These are phyloP conservation scores for Leucocoprinus gongylophorus DNA, from an alignment of 1,284 basidiomycete species.

Conservation along the genomic window DNA sequence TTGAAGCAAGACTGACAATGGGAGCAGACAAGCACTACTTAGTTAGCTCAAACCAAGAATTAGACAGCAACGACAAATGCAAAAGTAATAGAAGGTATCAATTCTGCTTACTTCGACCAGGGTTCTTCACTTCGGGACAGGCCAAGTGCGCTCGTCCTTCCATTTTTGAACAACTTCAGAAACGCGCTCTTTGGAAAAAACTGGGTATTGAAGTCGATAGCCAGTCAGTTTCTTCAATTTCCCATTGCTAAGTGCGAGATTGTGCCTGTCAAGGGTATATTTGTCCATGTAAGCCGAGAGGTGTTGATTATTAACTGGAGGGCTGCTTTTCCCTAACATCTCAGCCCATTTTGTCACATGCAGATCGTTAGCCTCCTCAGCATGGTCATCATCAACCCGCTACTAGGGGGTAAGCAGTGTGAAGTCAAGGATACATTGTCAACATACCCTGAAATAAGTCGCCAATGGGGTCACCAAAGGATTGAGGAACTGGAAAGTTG, in stretches of 20 bases:
- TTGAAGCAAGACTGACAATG: neutral
- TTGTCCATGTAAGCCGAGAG: slow-evolving; percentile 80
- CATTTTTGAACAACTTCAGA: slow-evolving; percentile 74
- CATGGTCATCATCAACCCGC: slow-evolving; percentile 53
- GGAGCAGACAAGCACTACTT: neutral
- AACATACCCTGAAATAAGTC: slow-evolving; percentile 56
- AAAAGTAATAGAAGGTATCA: slow-evolving; percentile 5
- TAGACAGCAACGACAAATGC: slow-evolving; percentile 2
- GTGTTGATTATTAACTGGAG: slow-evolving; percentile 70
- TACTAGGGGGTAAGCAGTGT: neutral
- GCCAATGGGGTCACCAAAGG: slow-evolving; percentile 67
- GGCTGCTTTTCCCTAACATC: slow-evolving; percentile 70
- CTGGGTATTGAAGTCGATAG: slow-evolving; percentile 59
- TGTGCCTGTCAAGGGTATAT: slow-evolving; percentile 60
- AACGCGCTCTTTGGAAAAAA: slow-evolving; percentile 58
- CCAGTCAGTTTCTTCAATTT: slow-evolving; percentile 73
- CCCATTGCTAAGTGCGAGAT: slow-evolving; percentile 55
- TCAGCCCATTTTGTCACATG: slow-evolving; percentile 82
- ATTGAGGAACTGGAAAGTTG: slow-evolving; percentile 82
- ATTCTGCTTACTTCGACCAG: neutral
- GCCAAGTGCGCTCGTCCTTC: slow-evolving; percentile 71
- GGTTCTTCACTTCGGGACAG: slow-evolving; percentile 33
- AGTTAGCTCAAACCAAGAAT: neutral
- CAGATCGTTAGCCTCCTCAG: slow-evolving; percentile 85
- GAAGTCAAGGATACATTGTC: neutral